Evolutionary conservation across 129 eudicot genomes (phyloP).

Genomic region (carrot (Daucus carota)): DH1_v3.0 NC_030385.2:4581501-4582000

Average conservation of each 20-base stretch:
- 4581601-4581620: conserved; percentile 1
- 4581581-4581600: conserved; percentile 44
- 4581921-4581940: not conserved
- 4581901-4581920: not conserved
- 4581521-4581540: conserved; percentile 79
- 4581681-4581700: not conserved
- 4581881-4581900: not conserved
- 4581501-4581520: conserved; percentile 96
- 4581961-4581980: not conserved
- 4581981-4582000: not conserved
- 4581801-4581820: not conserved
- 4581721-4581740: not conserved
- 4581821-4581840: not conserved
- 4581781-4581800: not conserved
- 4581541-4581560: conserved; percentile 34
- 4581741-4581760: not conserved
- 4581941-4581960: not conserved
- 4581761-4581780: not conserved
- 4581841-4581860: not conserved
- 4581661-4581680: not conserved
- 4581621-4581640: not conserved
- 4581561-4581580: conserved; percentile 40
- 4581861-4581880: not conserved
- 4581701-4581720: not conserved
- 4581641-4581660: not conserved